Evolutionary conservation across 2,329 filamentous ascomycete genomes (phyloP).

Genomic region (Cryphonectria parasitica): DNA sequence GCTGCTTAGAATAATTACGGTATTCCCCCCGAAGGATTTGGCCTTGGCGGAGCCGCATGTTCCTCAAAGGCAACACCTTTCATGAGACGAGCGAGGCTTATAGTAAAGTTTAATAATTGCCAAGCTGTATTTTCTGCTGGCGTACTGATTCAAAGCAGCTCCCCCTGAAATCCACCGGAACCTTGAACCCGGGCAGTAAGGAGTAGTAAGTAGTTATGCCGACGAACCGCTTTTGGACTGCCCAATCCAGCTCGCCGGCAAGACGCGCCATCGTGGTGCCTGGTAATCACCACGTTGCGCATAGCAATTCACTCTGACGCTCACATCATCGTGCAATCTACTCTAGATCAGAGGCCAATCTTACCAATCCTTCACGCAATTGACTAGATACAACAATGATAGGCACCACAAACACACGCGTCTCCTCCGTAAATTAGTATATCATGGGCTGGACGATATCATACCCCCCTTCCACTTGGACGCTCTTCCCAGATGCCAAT

Average conservation of each 20-base stretch:
- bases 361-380: not conserved
- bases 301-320: not conserved
- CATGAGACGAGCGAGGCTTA: too few species aligned
- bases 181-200: not conserved
- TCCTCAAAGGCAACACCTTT: too few species aligned
- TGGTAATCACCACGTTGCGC: not conserved
- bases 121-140: too few species aligned
- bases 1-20: too few species aligned
- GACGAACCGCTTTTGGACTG: not conserved
- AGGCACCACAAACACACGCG: not conserved
- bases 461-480: not conserved
- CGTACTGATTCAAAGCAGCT: too few species aligned
- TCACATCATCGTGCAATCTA: not conserved
- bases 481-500: not conserved
- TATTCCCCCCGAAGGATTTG: too few species aligned
- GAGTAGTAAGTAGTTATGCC: not conserved
- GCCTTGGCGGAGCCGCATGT: too few species aligned
- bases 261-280: constrained; percentile 3
- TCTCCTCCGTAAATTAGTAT: not conserved
- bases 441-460: not conserved
- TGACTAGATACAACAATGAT: not conserved
- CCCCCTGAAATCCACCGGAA: too few species aligned
- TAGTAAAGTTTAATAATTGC: too few species aligned
- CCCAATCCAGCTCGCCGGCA: constrained; percentile 4
- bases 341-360: not conserved